Evolutionary conservation across 2,329 filamentous ascomycete species (phyloP), one percentile per base, ranked within the genome.

Genomic region (Exophiala alcalophila): DNA sequence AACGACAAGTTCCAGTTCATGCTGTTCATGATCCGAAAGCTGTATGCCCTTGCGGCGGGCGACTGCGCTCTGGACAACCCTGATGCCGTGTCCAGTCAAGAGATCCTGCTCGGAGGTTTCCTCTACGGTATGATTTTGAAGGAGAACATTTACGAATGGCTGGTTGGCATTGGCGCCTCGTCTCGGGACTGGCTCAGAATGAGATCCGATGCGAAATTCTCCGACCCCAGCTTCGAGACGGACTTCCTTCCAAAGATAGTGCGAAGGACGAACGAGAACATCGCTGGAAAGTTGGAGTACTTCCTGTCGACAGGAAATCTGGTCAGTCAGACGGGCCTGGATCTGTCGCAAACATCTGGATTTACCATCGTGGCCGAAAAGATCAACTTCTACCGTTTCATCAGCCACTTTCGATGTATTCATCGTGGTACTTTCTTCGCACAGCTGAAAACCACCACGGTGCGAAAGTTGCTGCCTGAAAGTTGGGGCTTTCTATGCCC

Each of bases 361-460:
- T 98, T 94, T 65, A 94, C 88, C 0, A 89, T 98, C 36, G 90
- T 97, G 37, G 92, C 92, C 2, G 92, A 98, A 64, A 97, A 97
- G 75, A 91, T 98, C 63, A 98, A 98, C 70, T 98, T 97, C 64
- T 81, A 94, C 60, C 87, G 92, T 59, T 98, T 97, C 70, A 94
- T 98, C 70, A 92, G 87, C 65, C 92, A 98, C 66, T 98, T 98
- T 77, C 85, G 92, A 55, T 96, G 96, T 89, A 88, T 98, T 44
- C 92, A 98, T 71, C 82, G 92, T 81, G 92, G 92, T 73, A 92
- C 88, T 62, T 98, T 98, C 77, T 98, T 98, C 65, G 92, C 92
- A 3, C 87, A 97, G 63, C 70, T 98, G 53, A 97, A 96, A 69
- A 98, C 92, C 0, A 98, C 92, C 0, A 92, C 92, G 0, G 92